Conservation (phyloP, 768 basidiomycete genomes). For the Sistotremastrum niveocremeum region DNA sequence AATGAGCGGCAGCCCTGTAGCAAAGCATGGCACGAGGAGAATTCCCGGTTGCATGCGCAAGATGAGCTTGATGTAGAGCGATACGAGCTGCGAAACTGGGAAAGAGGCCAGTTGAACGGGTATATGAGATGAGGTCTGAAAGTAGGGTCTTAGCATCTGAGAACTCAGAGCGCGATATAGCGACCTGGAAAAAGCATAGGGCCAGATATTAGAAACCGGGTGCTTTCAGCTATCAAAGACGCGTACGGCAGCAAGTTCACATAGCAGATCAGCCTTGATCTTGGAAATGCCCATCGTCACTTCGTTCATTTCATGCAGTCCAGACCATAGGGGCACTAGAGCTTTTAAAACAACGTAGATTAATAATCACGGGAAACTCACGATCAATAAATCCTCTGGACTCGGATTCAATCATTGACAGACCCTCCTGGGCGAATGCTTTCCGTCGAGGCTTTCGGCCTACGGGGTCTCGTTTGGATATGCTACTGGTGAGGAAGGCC, state of each 20-base stretch:
- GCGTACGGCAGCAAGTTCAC: conserved; percentile 53
- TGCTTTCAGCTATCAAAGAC: conserved; percentile 1
- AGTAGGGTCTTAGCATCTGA: conserved; percentile 32
- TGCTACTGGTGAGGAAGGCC: conserved; percentile 51
- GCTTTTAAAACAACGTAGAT: background rate
- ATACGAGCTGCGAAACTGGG: conserved; percentile 43
- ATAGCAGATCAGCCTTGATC: conserved; percentile 58
- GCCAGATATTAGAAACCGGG: background rate
- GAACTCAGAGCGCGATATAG: conserved; percentile 57
- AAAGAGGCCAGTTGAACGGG: conserved; percentile 46
- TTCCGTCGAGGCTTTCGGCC: conserved; percentile 64
- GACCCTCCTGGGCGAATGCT: conserved; percentile 53
- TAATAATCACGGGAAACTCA: background rate
- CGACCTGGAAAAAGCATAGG: conserved; percentile 27
- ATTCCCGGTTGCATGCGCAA: conserved; percentile 53
- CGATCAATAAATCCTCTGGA: conserved; percentile 15
- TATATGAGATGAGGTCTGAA: conserved; percentile 42
- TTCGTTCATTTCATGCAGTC: conserved; percentile 33
- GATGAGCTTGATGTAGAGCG: conserved; percentile 55
- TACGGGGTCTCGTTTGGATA: conserved; percentile 58
- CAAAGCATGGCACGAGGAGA: conserved; percentile 40
- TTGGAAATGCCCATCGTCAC: conserved; percentile 37
- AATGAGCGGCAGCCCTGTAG: conserved; percentile 46
- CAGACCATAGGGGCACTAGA: conserved; percentile 44
- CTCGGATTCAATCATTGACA: conserved; percentile 2